Base-by-base conservation (phyloP, 2,329 filamentous ascomycete genomes). In the Paecilomyces sp. region DNA sequence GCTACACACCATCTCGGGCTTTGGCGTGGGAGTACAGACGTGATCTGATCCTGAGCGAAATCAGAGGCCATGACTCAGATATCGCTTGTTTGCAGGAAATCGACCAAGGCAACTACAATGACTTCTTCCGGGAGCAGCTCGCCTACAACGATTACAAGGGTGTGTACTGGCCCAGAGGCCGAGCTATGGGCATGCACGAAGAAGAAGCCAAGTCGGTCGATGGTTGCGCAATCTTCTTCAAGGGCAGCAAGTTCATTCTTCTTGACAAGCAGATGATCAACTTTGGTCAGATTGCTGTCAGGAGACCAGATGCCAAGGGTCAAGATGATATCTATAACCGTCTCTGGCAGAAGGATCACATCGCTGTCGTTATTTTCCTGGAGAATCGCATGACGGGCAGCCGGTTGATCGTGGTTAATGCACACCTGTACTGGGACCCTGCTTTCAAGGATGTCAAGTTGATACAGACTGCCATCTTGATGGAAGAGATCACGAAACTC, bases 321-420 rank as follows among this genome's bases (percentile, higher is more conserved):
- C 91, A 96, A 69, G 91, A 96, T 71, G 94, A 99, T 69, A 93
- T 97, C 60, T 97, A 96, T 83, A 99, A 99, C 74, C 89, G 94
- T 30, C 89, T 99, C 62, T 97, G 97, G 94, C 92, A 93, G 62
- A 91, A 94, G 77, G 94, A 99, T 80, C 93, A 97, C 72, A 96
- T 99, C 74, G 94, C 90, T 15, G 88, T 96, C 55, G 85, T 96
- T 55, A 87, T 89, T 59, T 96, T 97, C 79, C 85, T 99, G 63
- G 94, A 99, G 75, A 97, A 96, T 69, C 86, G 93, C 41, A 80
- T 85, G 62, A 97, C 93, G 0, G 94, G 94, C n/a, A 88, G 91
- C 13, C 88, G 94, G 59, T 80, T 97, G 69, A 96, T 99, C 63
- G 87, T 97, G 36, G 91, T 91, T 66, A 97, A 97, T 71, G 90